Base-by-base conservation (phyloP, 805 yeast genomes). In the Zygoascus biomembranicola region DNA sequence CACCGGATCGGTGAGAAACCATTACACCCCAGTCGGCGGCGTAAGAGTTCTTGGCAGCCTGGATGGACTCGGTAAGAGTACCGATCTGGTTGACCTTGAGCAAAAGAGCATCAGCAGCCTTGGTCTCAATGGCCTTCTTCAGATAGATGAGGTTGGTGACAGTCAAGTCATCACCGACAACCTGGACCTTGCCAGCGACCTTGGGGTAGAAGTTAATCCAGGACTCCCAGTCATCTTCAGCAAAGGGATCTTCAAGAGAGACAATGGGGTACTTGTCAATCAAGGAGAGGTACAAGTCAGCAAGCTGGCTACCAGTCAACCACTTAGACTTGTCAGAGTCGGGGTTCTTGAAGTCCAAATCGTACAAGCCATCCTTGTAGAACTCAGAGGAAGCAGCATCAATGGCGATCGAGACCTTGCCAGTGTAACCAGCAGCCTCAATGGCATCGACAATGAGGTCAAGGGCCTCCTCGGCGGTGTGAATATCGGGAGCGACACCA, bases 1-100 rank as follows among this genome's bases (percentile, higher is more conserved):
- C 99, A 80, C 99, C 99, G 67, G 97, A 90, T 85, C 99, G 90
- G 89, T 92, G 99, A 70, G 97, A 90, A 69, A 94, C 98, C 97
- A 92, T 90, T 72, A 90, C 97, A 82, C 97, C 97, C 99, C 99
- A 92, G 72, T 89, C 89, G 62, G 97, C 97, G 62, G 82, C 84
- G 78, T 82, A 90, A 56, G 98, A 87, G 76, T 87, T 94, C 74
- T 87, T 77, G 69, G 98, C 97, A 70, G 98, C 97, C 75, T 89
- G 81, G 77, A 92, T 90, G 62, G 98, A 88, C 82, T 92, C 99
- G 66, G 95, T 74, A 68, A 92, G 78, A 64, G 97, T 78, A 81
- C 99, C 99, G 67, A 92, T 92, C 82, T 92, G 99, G 90, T 92
- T 92, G 65, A 94, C 97, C 88, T 92, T 92, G 75, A 92, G 82